Percentiles rank a stretch among this genome's conserved stretches.
Evolutionary conservation across 2,329 filamentous ascomycete genomes (phyloP).

Genomic region (Fusarium sp.): DNA sequence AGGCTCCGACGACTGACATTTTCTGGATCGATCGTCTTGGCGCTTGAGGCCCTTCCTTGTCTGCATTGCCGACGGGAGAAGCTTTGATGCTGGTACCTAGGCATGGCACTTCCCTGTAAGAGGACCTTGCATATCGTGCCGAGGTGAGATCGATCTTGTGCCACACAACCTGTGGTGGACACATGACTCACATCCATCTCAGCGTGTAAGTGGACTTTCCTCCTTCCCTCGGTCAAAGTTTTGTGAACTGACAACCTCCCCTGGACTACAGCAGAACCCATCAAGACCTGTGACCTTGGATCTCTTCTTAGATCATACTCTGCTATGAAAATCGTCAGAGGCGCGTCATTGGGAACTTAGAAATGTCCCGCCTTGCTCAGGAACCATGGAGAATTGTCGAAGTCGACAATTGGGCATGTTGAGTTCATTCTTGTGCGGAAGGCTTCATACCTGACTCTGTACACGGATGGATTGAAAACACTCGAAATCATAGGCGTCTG

Average conservation of each 20-base stretch:
- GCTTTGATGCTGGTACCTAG: neutral
- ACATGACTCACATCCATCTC: neutral
- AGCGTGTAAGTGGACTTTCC: neutral
- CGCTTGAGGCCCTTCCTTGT: neutral
- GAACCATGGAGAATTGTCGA: slow-evolving; percentile 3
- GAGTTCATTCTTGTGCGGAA: neutral
- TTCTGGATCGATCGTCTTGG: neutral
- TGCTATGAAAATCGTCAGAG: slow-evolving; percentile 29
- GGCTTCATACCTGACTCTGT: neutral
- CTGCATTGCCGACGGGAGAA: slow-evolving; percentile 1
- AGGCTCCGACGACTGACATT: neutral
- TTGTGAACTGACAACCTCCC: neutral
- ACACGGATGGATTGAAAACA: neutral
- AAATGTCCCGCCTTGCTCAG: slow-evolving; percentile 17
- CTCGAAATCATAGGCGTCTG: neutral
- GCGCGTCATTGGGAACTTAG: slow-evolving; percentile 29
- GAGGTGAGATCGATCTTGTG: neutral
- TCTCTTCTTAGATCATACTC: neutral
- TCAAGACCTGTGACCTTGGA: slow-evolving; percentile 18
- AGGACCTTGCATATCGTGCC: neutral
- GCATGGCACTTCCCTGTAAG: neutral
- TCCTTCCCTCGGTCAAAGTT: neutral
- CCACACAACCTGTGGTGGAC: neutral
- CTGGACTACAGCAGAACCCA: neutral
- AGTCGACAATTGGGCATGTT: slow-evolving; percentile 27